phyloP scores from a whole-genome alignment of 2,329 filamentous ascomycete genomes.

The Beauveria pseudobassiana region DNA sequence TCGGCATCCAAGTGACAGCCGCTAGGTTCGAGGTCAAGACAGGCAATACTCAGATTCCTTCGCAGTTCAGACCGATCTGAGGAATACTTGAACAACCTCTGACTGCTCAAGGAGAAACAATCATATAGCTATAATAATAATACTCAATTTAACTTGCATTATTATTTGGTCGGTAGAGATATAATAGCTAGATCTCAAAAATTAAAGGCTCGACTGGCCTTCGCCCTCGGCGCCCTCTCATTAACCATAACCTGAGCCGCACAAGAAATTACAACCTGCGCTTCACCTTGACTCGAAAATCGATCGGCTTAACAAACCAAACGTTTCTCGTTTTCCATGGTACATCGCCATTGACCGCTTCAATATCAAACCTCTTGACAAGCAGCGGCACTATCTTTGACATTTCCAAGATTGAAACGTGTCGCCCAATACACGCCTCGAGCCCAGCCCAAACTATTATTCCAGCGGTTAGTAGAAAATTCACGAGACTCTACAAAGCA shows the following conservation, averaged over 20 bases:
- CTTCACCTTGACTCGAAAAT: constrained; percentile 28
- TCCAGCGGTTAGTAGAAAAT: background rate
- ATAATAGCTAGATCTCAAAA: too few species aligned
- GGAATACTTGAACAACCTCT: too few species aligned
- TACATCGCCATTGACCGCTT: constrained; percentile 14
- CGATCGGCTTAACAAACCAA: constrained; percentile 35
- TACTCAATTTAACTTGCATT: too few species aligned
- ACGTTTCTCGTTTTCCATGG: constrained; percentile 29
- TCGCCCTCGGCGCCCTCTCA: too few species aligned
- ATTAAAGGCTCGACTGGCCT: too few species aligned
- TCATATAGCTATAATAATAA: too few species aligned
- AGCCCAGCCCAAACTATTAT: constrained; percentile 31
- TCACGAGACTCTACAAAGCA: background rate
- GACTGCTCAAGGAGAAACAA: too few species aligned
- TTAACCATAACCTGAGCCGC: background rate
- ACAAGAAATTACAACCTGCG: background rate
- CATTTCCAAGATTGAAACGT: constrained; percentile 37
- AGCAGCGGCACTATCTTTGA: constrained; percentile 33
- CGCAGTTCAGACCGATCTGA: too few species aligned
- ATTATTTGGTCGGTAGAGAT: too few species aligned
- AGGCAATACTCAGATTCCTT: too few species aligned
- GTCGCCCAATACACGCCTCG: constrained; percentile 36
- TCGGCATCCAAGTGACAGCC: too few species aligned
- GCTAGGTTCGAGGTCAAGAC: too few species aligned
- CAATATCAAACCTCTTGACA: constrained; percentile 26